Evolutionary conservation across 306 rosid genomes (phyloP).

Genomic region (Coriaria nepalensis): DNA sequence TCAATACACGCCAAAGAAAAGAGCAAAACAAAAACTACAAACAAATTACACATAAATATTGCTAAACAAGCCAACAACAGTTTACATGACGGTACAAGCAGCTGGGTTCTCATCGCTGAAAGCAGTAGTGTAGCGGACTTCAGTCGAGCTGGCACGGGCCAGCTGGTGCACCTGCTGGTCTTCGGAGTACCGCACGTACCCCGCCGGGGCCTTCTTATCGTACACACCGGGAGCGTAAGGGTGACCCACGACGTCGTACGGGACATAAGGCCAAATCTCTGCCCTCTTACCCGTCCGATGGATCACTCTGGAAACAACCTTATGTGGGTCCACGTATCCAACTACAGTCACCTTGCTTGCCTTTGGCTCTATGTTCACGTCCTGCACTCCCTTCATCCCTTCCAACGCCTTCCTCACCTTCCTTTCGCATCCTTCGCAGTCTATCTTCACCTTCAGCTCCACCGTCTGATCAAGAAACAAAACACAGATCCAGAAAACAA

Average conservation of each 20-base stretch:
- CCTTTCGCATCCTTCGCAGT: constrained; percentile 85
- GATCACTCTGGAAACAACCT: constrained; percentile 48
- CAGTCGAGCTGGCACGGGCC: constrained; percentile 74
- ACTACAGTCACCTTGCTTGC: constrained; percentile 54
- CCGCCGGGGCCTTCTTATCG: constrained; percentile 68
- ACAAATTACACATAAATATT: neutral
- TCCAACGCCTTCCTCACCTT: constrained; percentile 51
- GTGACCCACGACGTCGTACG: constrained; percentile 64
- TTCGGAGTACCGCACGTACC: constrained; percentile 44
- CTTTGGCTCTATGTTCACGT: constrained; percentile 53
- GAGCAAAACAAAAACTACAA: neutral
- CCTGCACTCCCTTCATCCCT: constrained; percentile 72
- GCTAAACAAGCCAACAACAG: neutral
- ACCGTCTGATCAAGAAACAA: constrained; percentile 41
- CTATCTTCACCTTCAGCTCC: constrained; percentile 74
- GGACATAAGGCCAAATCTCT: constrained; percentile 82
- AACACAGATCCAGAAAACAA: neutral
- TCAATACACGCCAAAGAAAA: neutral
- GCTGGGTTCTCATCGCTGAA: constrained; percentile 74
- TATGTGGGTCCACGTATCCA: constrained; percentile 53
- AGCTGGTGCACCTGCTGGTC: constrained; percentile 26
- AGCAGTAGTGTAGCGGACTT: constrained; percentile 69
- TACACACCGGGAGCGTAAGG: constrained; percentile 64
- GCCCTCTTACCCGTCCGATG: constrained; percentile 78
- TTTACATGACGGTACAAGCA: constrained; percentile 57